phyloP scores from a whole-genome alignment of 1,284 basidiomycete species.

The Chondrostereum purpureum region DNA sequence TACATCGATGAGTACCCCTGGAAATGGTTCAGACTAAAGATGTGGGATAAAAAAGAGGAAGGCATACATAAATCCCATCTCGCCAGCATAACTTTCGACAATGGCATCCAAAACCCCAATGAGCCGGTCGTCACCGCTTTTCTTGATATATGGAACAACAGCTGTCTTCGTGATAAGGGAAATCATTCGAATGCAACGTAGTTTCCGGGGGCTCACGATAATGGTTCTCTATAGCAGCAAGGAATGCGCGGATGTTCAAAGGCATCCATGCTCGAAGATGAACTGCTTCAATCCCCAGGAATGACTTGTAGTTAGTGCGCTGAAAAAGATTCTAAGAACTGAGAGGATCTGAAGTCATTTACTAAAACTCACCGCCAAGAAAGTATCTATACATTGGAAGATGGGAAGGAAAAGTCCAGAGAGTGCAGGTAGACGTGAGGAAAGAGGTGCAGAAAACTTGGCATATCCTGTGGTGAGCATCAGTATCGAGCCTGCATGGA shows the following conservation, averaged over 20 bases:
- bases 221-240: slow-evolving; percentile 11
- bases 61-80: slow-evolving; percentile 12
- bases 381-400: slow-evolving; percentile 9
- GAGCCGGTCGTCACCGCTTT: slow-evolving; percentile 5
- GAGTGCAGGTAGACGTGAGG: slow-evolving; percentile 10
- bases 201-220: slow-evolving; percentile 1
- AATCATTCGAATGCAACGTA: too few species aligned
- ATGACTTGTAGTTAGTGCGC: slow-evolving; percentile 11
- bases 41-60: neutral
- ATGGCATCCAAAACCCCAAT: slow-evolving; percentile 11
- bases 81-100: slow-evolving; percentile 12
- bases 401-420: slow-evolving; percentile 11
- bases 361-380: slow-evolving; percentile 2
- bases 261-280: slow-evolving; percentile 14
- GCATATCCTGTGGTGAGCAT: slow-evolving; percentile 11
- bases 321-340: neutral
- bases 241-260: slow-evolving; percentile 10
- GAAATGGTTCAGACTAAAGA: neutral
- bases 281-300: slow-evolving; percentile 11
- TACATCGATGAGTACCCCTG: slow-evolving; percentile 13
- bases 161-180: neutral
- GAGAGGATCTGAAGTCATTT: neutral
- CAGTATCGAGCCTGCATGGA: too few species aligned
- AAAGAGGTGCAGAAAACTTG: slow-evolving; percentile 11
- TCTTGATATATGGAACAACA: slow-evolving; percentile 10